These are phyloP conservation scores for Zygnema cylindricum DNA, from an alignment of 139 green algal genomes.

Conservation along the genomic window DNA sequence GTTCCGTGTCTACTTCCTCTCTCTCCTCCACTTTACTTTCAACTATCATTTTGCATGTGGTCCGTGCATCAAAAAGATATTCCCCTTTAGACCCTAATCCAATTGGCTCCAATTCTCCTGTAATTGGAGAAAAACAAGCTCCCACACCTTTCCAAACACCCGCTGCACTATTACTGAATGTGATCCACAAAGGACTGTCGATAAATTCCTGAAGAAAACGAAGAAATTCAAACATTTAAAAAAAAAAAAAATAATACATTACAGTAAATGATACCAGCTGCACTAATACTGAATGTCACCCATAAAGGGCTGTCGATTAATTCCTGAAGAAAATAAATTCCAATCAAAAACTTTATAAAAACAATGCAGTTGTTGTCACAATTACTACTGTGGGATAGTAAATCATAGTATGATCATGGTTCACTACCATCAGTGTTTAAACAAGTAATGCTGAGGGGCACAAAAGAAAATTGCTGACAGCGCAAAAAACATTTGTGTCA, in stretches of 20 bases:
- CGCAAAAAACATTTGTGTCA: too few relatives aligned
- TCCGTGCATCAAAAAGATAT: constrained; percentile 41
- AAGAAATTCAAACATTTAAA: too few relatives aligned
- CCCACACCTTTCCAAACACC: constrained; percentile 35
- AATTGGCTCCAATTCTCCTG: constrained; percentile 36
- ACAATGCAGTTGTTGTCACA: too few relatives aligned
- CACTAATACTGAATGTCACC: constrained; percentile 35
- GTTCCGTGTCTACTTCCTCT: background rate
- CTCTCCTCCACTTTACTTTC: background rate
- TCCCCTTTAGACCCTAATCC: constrained; percentile 6
- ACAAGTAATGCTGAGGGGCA: too few relatives aligned
- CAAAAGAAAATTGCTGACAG: too few relatives aligned
- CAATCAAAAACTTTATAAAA: too few relatives aligned
- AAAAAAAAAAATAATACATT: too few relatives aligned
- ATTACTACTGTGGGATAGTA: too few relatives aligned
- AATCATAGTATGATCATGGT: too few relatives aligned
- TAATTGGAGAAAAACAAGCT: constrained; percentile 41
- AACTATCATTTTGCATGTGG: constrained; percentile 11
- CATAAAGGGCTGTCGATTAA: constrained; percentile 21
- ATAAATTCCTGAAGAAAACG: constrained; percentile 20
- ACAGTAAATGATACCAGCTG: too few relatives aligned
- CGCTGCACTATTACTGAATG: constrained; percentile 29
- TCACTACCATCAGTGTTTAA: too few relatives aligned
- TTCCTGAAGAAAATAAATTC: too few relatives aligned
- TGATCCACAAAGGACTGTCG: constrained; percentile 28